Conservation (phyloP, 2,329 filamentous ascomycete genomes). For the Boeremia lycopersici region DNA sequence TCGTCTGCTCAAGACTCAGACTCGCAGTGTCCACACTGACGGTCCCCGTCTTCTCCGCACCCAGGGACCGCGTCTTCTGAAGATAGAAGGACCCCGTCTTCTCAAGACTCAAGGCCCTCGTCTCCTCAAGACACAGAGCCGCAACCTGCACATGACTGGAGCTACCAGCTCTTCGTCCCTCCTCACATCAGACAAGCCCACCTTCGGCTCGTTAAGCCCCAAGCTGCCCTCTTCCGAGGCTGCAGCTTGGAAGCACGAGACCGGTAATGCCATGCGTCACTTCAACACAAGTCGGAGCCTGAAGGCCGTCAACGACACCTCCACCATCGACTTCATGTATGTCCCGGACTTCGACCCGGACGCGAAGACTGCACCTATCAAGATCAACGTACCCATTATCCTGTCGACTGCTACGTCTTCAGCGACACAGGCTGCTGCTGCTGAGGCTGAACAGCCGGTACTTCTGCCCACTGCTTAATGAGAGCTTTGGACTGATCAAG, state of each 20-base stretch:
- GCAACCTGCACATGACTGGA: conserved; percentile 65
- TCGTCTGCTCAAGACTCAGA: conserved; percentile 17
- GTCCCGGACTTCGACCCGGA: conserved; percentile 60
- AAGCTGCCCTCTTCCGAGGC: conserved; percentile 58
- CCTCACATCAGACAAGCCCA: conserved; percentile 58
- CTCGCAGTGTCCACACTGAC: conserved; percentile 13
- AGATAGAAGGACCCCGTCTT: conserved; percentile 11
- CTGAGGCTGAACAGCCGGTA: conserved; percentile 35
- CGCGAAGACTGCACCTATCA: conserved; percentile 40
- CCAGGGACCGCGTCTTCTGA: conserved; percentile 13
- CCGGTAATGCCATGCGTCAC: conserved; percentile 52
- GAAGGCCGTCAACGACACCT: conserved; percentile 63
- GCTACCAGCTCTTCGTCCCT: conserved; percentile 60
- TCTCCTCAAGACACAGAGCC: conserved; percentile 40
- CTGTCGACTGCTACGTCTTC: conserved; percentile 29
- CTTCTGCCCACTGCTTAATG: conserved; percentile 18
- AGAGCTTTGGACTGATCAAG: conserved; percentile 19
- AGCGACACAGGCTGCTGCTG: conserved; percentile 24
- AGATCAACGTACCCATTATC: conserved; percentile 58
- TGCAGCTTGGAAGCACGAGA: conserved; percentile 35
- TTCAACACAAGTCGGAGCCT: conserved; percentile 67
- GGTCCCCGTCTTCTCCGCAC: conserved; percentile 17
- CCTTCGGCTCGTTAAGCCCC: conserved; percentile 53
- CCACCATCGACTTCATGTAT: conserved; percentile 68
- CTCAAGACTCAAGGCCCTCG: conserved; percentile 15